A percentile compares a stretch with the other conserved stretches of the same genome.
Conservation (phyloP, 2,329 filamentous ascomycete genomes). For the Blastomyces parvus region DNA sequence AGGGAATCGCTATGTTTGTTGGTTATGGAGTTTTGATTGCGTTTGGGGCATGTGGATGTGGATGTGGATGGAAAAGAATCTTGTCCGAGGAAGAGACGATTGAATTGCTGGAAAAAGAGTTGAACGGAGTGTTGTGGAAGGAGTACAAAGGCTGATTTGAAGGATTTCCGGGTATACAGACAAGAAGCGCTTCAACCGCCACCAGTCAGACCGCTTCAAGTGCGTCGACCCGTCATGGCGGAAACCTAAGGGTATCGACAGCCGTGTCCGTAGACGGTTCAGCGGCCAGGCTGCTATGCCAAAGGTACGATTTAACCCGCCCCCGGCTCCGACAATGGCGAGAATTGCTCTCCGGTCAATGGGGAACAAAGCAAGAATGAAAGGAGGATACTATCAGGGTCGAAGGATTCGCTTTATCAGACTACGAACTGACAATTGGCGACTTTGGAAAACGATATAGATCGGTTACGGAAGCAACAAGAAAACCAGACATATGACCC, state of each 20-base stretch:
- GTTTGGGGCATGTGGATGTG: not conserved
- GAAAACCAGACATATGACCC: constrained; percentile 98
- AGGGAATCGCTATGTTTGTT: not conserved
- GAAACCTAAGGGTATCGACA: constrained; percentile 99
- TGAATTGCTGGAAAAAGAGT: not conserved
- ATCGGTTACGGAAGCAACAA: constrained; percentile 99
- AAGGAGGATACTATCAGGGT: not conserved
- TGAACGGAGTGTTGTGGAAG: constrained; percentile 3
- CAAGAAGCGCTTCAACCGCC: constrained; percentile 90
- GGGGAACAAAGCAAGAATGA: not conserved
- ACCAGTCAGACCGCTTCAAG: constrained; percentile 97
- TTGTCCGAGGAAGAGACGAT: not conserved
- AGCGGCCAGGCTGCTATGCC: constrained; percentile 94
- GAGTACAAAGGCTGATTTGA: constrained; percentile 24
- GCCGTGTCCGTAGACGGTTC: constrained; percentile 93
- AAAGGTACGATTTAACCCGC: constrained; percentile 58
- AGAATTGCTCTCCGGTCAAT: not conserved
- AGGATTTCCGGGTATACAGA: constrained; percentile 43
- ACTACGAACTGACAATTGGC: not conserved
- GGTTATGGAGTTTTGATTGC: not conserved
- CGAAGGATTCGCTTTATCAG: not conserved
- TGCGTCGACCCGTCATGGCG: constrained; percentile 86
- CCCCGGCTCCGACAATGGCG: not conserved
- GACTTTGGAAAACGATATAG: constrained; percentile 42
- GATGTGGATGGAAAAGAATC: not conserved